Base-by-base conservation (phyloP, 1,284 basidiomycete genomes). In the Leucoagaricus sp. region DNA sequence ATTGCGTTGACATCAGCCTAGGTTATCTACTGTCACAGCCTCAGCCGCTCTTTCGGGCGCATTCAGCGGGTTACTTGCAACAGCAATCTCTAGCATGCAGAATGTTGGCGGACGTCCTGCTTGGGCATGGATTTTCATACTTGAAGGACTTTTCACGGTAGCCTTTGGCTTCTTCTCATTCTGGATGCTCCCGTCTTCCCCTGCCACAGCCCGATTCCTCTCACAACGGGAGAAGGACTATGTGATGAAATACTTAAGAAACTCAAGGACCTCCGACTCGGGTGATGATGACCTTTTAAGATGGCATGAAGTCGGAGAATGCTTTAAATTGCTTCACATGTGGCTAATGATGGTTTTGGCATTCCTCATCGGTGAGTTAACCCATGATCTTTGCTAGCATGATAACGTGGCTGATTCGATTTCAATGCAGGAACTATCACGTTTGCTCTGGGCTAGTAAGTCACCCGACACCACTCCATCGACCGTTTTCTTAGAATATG, bases 1-100 rank as follows among this genome's bases (percentile, higher is more conserved):
- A 4, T 34, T 10, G 7, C 5, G 3, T n/a, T 19, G 60, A 49
- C 28, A 5, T 34, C 17, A 60, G 59, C 55, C 0, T 23, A 80
- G 78, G 51, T 69, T 82, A 26, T 73, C 79, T n/a, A 66, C 77
- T 3, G 81, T 84, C 67, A 85, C 83, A 62, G 80, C 80, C 1
- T 72, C 76, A 0, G 78, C 81, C 26, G 82, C 82, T 0, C 71
- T 84, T 13, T 79, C 49, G 5, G 49, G 49, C 6, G 49, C 49
- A 10, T 50, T 50, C 82, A 0, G 55, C 12, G 70, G 72, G 2
- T 64, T 72, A 4, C 58, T 74, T 3, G 71, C 72, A 1, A 66
- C 59, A 17, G 69, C 60, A 0, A 55, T 55, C 42, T 42, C 49
- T 2, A 53, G 74, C 31, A 68, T 72, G 67, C 54, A 69, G 6